Evolutionary conservation across 768 basidiomycete species (phyloP), one percentile per base, ranked within the genome.

Genomic region (Sistotremastrum suecicum): DNA sequence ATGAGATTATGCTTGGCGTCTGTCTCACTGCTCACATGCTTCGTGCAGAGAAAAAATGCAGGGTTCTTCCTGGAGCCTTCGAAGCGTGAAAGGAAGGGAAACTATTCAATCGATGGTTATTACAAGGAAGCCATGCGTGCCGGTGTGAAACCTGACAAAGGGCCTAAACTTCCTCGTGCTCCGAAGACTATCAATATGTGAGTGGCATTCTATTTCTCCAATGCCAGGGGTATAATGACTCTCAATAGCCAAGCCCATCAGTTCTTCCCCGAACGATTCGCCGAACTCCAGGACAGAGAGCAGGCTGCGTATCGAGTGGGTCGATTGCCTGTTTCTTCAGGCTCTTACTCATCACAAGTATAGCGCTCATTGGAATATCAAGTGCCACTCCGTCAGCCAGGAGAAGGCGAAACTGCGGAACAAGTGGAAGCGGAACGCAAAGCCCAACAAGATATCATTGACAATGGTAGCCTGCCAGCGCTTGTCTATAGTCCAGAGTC

Each of bases 101-200:
- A 92, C 56, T 97, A 95, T 62, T 91, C 88, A 0, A 85, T 97
- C 34, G 91, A 97, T 56, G 80, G 75, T 42, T 99, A 99, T 62
- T 95, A 92, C 74, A 86, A 91, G 62, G 89, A 92, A 57, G 81
- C 84, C 0, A 69, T 97, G 55, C 80, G 86, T 9, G 77, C 76
- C 6, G 83, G 84, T 0, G 41, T 49, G 6, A 53, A 56, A 44
- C 76, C 83, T 1, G 83, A 86, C 49, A 94, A 91, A 59, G 78
- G 74, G 7, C 80, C 85, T 2, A 90, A 89, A 56, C 59, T 87
- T 20, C 81, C 88, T 2, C 71, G 86, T 11, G 83, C 87, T 3
- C 91, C 90, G 4, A 92, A 92, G 59, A 89, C 91, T 62, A 74
- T 90, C 46, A 66, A 74, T 6, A 76, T 88, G 88, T 88, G 45